These are phyloP conservation scores for Cronartium quercuum DNA, from an alignment of 1,284 basidiomycete genomes.

Conservation along the genomic window DNA sequence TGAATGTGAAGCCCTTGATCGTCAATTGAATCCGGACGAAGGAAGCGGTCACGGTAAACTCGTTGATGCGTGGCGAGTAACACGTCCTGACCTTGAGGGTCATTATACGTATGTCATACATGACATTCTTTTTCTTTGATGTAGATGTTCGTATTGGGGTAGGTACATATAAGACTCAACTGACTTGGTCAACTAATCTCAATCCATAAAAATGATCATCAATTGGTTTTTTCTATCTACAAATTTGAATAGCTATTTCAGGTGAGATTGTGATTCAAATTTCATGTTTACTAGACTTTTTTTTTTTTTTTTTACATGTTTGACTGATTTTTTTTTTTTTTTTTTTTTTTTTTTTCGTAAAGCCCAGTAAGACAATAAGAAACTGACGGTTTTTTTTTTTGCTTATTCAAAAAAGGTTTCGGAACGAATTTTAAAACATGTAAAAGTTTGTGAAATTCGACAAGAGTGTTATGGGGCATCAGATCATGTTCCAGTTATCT, in stretches of 20 bases:
- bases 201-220: not conserved
- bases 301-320: not conserved
- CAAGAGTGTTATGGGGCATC: constrained; percentile 33
- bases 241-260: constrained; percentile 8
- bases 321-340: not conserved
- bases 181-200: not conserved
- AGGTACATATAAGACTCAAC: not conserved
- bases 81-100: constrained; percentile 22
- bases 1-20: constrained; percentile 29
- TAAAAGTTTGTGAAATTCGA: constrained; percentile 21
- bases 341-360: not conserved
- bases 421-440: not conserved
- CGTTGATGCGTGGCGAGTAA: constrained; percentile 24
- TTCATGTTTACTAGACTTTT: not conserved
- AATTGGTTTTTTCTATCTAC: not conserved
- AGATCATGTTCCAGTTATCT: constrained; percentile 21
- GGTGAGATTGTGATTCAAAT: not conserved
- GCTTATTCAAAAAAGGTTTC: constrained; percentile 6
- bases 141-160: not conserved
- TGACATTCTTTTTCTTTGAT: not conserved
- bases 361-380: not conserved
- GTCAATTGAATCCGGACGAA: constrained; percentile 18
- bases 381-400: not conserved
- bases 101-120: constrained; percentile 23
- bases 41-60: constrained; percentile 23